Evolutionary conservation across 78 protist species (phyloP).

Genomic region (Isochrysis galbana): DNA sequence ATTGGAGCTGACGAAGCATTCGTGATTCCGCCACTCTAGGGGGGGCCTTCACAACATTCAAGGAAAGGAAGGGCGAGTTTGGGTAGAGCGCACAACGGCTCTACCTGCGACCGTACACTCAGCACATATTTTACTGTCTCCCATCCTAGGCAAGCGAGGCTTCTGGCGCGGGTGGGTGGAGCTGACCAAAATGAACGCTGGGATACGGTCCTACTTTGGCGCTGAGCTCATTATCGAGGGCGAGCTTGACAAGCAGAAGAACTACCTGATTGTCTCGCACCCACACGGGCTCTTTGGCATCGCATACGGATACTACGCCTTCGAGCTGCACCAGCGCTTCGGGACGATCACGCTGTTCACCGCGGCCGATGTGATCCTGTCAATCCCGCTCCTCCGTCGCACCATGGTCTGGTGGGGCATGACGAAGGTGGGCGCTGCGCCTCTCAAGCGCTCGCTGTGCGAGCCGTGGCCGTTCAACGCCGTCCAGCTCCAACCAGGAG

Average conservation of each 20-base stretch:
- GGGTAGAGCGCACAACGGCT: too few species aligned
- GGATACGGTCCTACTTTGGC: background rate
- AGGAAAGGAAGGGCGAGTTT: too few species aligned
- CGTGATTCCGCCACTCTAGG: too few species aligned
- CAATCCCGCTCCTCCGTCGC: background rate
- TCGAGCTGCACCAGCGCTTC: background rate
- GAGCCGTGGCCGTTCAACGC: background rate
- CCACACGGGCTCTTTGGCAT: background rate
- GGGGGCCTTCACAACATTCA: too few species aligned
- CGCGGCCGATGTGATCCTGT: background rate
- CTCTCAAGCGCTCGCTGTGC: background rate
- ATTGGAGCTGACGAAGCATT: too few species aligned
- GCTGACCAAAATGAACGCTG: background rate
- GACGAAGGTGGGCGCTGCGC: background rate
- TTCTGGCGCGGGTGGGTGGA: background rate
- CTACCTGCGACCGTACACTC: too few species aligned
- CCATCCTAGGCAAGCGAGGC: too few species aligned
- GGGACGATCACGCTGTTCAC: background rate
- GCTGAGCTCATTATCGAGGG: background rate
- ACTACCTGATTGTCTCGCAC: background rate
- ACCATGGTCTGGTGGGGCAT: background rate
- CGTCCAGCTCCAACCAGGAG: background rate
- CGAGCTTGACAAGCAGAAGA: background rate
- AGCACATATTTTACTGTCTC: too few species aligned
- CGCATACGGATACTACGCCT: background rate